Evolutionary conservation across 306 rosid genomes (phyloP).

Genomic region (Rosa rugosa): DNA sequence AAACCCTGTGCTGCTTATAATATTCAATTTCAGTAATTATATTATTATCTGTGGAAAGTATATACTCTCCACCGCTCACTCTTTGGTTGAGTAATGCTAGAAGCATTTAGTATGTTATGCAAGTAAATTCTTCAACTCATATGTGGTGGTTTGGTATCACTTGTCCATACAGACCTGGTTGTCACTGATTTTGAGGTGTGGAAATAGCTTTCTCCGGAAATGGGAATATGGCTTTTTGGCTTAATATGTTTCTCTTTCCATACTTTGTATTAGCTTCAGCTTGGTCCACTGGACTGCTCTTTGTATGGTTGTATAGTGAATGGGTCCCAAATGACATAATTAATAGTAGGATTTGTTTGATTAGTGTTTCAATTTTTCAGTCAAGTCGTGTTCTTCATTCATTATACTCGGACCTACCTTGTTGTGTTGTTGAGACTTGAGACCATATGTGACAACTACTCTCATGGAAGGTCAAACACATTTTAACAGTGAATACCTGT

Average conservation of each 20-base stretch:
- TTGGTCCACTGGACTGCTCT: not conserved
- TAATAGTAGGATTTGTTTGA: not conserved
- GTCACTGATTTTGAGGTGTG: not conserved
- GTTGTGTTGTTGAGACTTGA: not conserved
- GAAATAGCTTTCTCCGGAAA: not conserved
- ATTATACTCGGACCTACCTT: not conserved
- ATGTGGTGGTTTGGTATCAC: not conserved
- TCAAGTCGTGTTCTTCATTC: not conserved
- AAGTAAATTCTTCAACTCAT: not conserved
- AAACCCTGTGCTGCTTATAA: not conserved
- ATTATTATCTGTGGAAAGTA: not conserved
- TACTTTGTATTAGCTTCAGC: not conserved
- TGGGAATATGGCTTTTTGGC: not conserved
- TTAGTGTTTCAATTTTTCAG: not conserved
- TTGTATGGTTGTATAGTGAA: not conserved
- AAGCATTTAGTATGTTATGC: constrained; percentile 5
- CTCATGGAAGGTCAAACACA: not conserved
- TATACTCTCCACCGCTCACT: not conserved
- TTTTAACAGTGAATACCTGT: not conserved
- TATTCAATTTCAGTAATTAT: not conserved
- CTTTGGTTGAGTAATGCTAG: not conserved
- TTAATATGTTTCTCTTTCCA: not conserved
- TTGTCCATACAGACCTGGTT: not conserved
- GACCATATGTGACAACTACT: not conserved
- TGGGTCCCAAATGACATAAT: not conserved